Conservation (phyloP, 441 rosid species). For the Metrosideros polymorpha region DNA sequence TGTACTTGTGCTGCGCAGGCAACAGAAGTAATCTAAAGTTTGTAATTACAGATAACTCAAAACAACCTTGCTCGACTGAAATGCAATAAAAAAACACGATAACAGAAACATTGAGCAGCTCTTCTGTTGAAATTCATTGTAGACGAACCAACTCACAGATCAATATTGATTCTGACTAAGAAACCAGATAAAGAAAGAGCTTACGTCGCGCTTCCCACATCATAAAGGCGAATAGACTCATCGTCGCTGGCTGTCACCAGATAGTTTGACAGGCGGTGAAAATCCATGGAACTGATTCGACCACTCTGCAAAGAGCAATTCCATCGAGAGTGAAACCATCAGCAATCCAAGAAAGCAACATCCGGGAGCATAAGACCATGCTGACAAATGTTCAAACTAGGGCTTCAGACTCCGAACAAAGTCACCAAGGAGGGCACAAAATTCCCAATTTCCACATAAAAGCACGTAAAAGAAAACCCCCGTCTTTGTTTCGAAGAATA, state of each 20-base stretch:
- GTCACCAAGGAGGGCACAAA: not conserved
- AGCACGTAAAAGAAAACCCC: not conserved
- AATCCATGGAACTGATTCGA: constrained; percentile 86
- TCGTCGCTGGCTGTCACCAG: constrained; percentile 95
- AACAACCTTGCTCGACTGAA: not conserved
- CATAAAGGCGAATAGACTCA: constrained; percentile 91
- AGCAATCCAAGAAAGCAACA: not conserved
- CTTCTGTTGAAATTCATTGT: not conserved
- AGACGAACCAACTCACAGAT: not conserved
- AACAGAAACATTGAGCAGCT: not conserved
- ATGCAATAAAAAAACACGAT: not conserved
- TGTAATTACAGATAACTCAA: not conserved
- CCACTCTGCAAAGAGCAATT: constrained; percentile 38
- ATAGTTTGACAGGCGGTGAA: constrained; percentile 68
- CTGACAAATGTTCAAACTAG: not conserved
- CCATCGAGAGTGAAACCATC: not conserved
- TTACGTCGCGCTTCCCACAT: constrained; percentile 75
- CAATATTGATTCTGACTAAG: not conserved
- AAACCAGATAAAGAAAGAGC: not conserved
- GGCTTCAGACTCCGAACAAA: not conserved
- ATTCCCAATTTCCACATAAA: not conserved
- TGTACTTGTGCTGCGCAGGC: not conserved
- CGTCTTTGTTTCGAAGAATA: not conserved
- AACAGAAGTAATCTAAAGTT: not conserved
- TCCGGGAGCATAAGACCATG: not conserved